Evolutionary conservation across 257 asterid genomes (phyloP).

Genomic region (Solanum okadae): DNA sequence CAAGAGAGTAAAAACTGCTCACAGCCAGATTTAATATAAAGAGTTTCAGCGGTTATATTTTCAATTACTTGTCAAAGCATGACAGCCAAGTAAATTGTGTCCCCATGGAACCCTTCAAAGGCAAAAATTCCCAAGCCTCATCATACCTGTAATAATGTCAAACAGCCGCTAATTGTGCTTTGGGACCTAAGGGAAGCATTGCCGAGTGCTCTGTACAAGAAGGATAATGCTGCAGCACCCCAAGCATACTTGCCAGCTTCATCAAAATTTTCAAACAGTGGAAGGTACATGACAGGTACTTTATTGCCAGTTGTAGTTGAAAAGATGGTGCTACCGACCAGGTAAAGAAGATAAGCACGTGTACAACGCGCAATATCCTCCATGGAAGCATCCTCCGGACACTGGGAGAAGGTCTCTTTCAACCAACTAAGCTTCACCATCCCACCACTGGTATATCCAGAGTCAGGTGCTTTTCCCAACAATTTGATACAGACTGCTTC

Average conservation of each 20-base stretch:
- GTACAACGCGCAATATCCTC: slow-evolving; percentile 68
- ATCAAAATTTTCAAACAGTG: slow-evolving; percentile 79
- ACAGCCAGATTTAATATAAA: slow-evolving; percentile 2
- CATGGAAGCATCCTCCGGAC: slow-evolving; percentile 56
- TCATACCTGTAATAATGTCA: slow-evolving; percentile 80
- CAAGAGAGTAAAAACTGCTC: slow-evolving; percentile 20
- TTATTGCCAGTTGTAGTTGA: slow-evolving; percentile 97
- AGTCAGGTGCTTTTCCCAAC: slow-evolving; percentile 35
- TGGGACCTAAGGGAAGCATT: slow-evolving; percentile 93
- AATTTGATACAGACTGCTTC: slow-evolving; percentile 30
- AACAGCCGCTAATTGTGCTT: slow-evolving; percentile 91
- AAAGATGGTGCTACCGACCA: slow-evolving; percentile 87
- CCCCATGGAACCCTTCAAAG: neutral
- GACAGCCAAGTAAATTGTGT: neutral
- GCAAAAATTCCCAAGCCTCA: neutral
- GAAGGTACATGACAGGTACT: slow-evolving; percentile 95
- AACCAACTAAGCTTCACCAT: slow-evolving; percentile 98
- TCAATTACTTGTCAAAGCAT: neutral
- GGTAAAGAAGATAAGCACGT: slow-evolving; percentile 91
- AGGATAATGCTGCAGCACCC: slow-evolving; percentile 93
- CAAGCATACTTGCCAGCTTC: slow-evolving; percentile 92
- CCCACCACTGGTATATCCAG: slow-evolving; percentile 51
- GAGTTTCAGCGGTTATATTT: neutral
- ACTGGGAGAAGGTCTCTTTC: slow-evolving; percentile 73
- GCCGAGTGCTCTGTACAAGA: slow-evolving; percentile 90